phyloP scores from a whole-genome alignment of 129 eudicot species.

The Escallonia rubra region DNA sequence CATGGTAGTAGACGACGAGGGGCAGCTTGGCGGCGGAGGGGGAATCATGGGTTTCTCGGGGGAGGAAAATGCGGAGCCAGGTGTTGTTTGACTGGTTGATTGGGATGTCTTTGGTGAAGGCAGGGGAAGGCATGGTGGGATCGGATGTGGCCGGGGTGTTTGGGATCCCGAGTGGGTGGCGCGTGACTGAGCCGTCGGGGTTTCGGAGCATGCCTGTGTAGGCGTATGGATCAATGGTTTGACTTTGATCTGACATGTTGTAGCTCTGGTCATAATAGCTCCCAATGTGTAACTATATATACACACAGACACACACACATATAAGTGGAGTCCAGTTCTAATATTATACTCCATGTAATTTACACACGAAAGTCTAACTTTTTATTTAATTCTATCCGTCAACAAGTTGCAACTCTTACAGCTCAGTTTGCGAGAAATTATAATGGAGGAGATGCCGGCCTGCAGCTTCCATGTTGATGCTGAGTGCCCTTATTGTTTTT shows the following conservation, averaged over 20 bases:
- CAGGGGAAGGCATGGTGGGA: constrained; percentile 3
- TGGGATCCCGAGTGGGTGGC: neutral
- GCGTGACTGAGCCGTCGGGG: constrained; percentile 31
- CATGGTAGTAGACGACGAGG: constrained; percentile 16
- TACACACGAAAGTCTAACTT: too few relatives aligned
- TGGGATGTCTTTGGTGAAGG: constrained; percentile 10
- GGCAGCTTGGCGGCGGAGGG: constrained; percentile 19
- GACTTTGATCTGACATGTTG: neutral
- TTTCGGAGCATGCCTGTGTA: constrained; percentile 9
- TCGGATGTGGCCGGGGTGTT: constrained; percentile 3
- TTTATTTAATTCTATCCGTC: too few relatives aligned
- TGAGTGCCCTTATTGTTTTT: too few relatives aligned
- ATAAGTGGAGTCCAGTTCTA: too few relatives aligned
- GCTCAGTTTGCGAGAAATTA: too few relatives aligned
- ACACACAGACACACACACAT: too few relatives aligned
- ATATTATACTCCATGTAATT: too few relatives aligned
- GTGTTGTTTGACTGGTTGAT: constrained; percentile 1
- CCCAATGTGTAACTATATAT: too few relatives aligned
- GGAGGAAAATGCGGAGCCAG: neutral
- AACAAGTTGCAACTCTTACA: too few relatives aligned
- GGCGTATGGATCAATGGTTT: constrained; percentile 13
- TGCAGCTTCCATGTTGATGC: too few relatives aligned
- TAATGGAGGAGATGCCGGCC: too few relatives aligned
- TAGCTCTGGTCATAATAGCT: too few relatives aligned
- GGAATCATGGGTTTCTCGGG: neutral